A percentile compares a stretch with the other conserved stretches of the same genome.
These are phyloP conservation scores for Pleomassaria siparia DNA, from an alignment of 2,329 filamentous ascomycete genomes.

Conservation along the genomic window DNA sequence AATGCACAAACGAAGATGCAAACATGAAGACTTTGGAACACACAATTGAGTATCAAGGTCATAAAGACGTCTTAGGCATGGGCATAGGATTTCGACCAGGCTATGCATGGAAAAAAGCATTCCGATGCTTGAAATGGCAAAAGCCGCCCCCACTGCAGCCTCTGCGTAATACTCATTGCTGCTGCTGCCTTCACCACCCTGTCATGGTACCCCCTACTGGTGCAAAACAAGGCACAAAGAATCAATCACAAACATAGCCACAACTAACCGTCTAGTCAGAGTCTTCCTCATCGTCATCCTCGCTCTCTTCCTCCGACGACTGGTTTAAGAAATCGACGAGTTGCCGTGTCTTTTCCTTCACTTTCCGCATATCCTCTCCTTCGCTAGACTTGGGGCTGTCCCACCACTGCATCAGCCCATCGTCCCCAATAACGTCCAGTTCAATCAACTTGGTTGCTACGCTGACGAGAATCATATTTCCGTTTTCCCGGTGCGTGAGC, in stretches of 20 bases:
- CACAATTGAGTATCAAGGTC: too few relatives aligned
- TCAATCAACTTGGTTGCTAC: conserved; percentile 83
- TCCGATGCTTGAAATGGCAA: too few relatives aligned
- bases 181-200: not conserved
- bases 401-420: conserved; percentile 90
- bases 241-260: not conserved
- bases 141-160: not conserved
- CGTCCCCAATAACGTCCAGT: conserved; percentile 82
- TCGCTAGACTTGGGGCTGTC: conserved; percentile 68
- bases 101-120: too few relatives aligned
- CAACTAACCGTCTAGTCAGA: conserved; percentile 1
- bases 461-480: conserved; percentile 70
- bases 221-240: not conserved
- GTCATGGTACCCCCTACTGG: not conserved
- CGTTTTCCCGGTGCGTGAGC: conserved; percentile 65
- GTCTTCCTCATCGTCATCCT: conserved; percentile 55
- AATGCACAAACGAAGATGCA: too few relatives aligned
- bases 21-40: too few relatives aligned
- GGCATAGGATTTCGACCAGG: too few relatives aligned
- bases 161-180: not conserved
- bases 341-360: conserved; percentile 72
- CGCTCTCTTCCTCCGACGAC: conserved; percentile 70
- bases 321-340: conserved; percentile 82
- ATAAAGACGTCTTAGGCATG: too few relatives aligned
- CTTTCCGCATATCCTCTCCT: conserved; percentile 66